Percentiles rank a stretch among this genome's conserved stretches.
These are phyloP conservation scores for Heimioporus sp. DNA, from an alignment of 768 basidiomycete genomes.

Conservation along the genomic window DNA sequence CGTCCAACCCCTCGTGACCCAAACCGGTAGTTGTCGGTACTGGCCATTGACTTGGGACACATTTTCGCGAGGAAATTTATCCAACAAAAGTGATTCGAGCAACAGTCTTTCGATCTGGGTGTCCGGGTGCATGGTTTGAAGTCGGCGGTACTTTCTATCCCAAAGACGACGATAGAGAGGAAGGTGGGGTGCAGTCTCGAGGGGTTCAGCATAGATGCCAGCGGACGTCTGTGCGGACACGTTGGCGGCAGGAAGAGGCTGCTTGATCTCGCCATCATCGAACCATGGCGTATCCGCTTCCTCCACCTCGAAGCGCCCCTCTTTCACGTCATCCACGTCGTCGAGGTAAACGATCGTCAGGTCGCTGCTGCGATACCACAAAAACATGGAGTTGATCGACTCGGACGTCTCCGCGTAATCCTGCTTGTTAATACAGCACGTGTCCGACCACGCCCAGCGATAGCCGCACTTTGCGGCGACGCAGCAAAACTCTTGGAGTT, in stretches of 20 bases:
- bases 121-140: slow-evolving; percentile 14
- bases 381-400: slow-evolving; percentile 30
- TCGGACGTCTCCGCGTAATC: slow-evolving; percentile 24
- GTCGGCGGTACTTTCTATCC: background rate
- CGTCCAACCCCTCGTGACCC: slow-evolving; percentile 28
- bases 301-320: slow-evolving; percentile 9
- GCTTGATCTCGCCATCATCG: slow-evolving; percentile 13
- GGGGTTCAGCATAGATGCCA: background rate
- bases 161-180: slow-evolving; percentile 11
- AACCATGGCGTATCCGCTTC: slow-evolving; percentile 10
- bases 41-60: background rate
- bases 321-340: slow-evolving; percentile 23
- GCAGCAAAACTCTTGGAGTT: slow-evolving; percentile 32
- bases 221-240: background rate
- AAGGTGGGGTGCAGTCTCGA: background rate
- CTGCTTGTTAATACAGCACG: slow-evolving; percentile 27
- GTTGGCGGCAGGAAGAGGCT: slow-evolving; percentile 9
- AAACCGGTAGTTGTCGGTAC: slow-evolving; percentile 11
- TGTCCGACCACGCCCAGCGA: slow-evolving; percentile 32
- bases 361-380: slow-evolving; percentile 25
- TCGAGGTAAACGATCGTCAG: slow-evolving; percentile 29
- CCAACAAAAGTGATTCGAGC: slow-evolving; percentile 9
- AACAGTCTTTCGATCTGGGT: slow-evolving; percentile 19
- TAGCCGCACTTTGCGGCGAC: slow-evolving; percentile 26
- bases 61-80: slow-evolving; percentile 1